These are phyloP conservation scores for Blastobotrys illinoisensis DNA, from an alignment of 1,139 yeast genomes.

Conservation along the genomic window DNA sequence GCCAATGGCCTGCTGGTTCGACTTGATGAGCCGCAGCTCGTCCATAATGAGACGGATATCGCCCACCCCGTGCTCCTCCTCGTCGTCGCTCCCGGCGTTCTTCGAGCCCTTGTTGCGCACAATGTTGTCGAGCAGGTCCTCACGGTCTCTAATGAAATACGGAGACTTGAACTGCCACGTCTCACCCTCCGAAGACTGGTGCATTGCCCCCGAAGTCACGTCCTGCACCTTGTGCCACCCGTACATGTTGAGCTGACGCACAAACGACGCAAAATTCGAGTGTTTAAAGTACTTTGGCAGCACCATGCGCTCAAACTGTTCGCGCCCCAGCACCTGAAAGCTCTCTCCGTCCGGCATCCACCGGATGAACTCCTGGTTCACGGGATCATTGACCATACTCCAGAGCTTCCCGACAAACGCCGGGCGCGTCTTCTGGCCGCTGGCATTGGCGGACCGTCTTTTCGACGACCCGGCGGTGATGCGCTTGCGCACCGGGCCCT, in stretches of 20 bases:
- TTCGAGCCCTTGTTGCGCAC: constrained; percentile 44
- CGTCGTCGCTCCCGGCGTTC: constrained; percentile 37
- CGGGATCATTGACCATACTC: constrained; percentile 87
- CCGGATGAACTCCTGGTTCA: constrained; percentile 61
- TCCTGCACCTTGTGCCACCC: constrained; percentile 95
- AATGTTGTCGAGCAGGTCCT: constrained; percentile 69
- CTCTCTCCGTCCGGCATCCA: constrained; percentile 87
- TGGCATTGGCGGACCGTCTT: constrained; percentile 12
- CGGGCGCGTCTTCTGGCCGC: constrained; percentile 49
- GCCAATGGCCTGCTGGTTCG: constrained; percentile 72
- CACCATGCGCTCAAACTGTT: constrained; percentile 74
- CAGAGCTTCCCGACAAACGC: constrained; percentile 90
- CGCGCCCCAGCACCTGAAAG: constrained; percentile 79
- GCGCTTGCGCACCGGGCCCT: constrained; percentile 22
- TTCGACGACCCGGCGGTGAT: neutral
- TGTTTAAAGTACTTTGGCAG: constrained; percentile 89
- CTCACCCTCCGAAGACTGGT: constrained; percentile 45
- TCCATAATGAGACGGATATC: constrained; percentile 54
- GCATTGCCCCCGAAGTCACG: constrained; percentile 58
- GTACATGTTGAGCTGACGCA: constrained; percentile 89
- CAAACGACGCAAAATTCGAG: constrained; percentile 87
- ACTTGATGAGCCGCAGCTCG: constrained; percentile 72
- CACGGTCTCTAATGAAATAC: constrained; percentile 64
- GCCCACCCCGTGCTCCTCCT: constrained; percentile 38
- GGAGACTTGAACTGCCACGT: constrained; percentile 78